Evolutionary conservation across 306 rosid genomes (phyloP).

Genomic region (Inga laurina): DNA sequence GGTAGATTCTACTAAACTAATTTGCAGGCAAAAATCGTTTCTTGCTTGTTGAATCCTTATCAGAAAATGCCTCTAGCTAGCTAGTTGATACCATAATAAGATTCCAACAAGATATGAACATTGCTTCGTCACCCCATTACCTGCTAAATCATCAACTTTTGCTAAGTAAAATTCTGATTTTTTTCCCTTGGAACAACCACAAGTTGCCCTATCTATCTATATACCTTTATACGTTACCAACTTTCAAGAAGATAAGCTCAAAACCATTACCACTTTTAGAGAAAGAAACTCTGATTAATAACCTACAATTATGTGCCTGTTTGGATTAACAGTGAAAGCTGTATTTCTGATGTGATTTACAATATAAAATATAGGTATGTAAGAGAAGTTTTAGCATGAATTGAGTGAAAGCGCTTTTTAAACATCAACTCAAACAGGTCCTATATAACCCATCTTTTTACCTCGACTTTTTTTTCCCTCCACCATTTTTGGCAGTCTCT

Average conservation of each 20-base stretch:
- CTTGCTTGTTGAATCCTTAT: background rate
- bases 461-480: slow-evolving; percentile 27
- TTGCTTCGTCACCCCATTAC: background rate
- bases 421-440: too few relatives aligned
- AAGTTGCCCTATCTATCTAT: background rate
- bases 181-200: background rate
- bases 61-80: background rate
- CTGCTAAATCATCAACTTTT: background rate
- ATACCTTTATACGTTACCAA: slow-evolving; percentile 18
- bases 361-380: too few relatives aligned
- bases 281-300: background rate
- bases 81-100: background rate
- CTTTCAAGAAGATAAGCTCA: slow-evolving; percentile 31
- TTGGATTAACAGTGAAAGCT: too few relatives aligned
- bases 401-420: too few relatives aligned
- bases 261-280: slow-evolving; percentile 8
- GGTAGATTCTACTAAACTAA: background rate
- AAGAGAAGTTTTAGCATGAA: too few relatives aligned
- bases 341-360: too few relatives aligned
- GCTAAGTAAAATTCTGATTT: background rate
- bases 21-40: background rate
- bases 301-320: background rate
- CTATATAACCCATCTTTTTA: background rate
- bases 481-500: slow-evolving; percentile 27
- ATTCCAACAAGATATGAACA: background rate